phyloP scores from a whole-genome alignment of 148 eudicot species.

The Amaranthus hypochondriacus region DNA sequence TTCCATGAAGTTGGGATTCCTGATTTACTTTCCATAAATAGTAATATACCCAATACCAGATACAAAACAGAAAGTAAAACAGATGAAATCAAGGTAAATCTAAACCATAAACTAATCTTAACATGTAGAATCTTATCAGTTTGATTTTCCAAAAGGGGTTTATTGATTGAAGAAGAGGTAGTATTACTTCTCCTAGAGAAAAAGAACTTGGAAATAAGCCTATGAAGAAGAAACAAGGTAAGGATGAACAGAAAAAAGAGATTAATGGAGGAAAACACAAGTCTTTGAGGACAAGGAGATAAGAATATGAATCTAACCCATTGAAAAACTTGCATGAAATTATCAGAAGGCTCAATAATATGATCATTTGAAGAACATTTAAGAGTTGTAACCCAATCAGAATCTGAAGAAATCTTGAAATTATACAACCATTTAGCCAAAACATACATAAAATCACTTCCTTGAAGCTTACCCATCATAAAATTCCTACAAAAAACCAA shows the following conservation, averaged over 20 bases:
- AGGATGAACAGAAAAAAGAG: constrained; percentile 32
- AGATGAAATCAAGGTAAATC: constrained; percentile 31
- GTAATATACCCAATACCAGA: constrained; percentile 30
- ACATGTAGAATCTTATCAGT: constrained; percentile 1
- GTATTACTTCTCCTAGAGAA: constrained; percentile 12
- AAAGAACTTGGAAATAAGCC: constrained; percentile 27
- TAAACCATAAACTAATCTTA: constrained; percentile 35
- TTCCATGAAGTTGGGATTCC: constrained; percentile 34
- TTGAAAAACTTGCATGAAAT: constrained; percentile 24
- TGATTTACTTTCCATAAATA: constrained; percentile 20
- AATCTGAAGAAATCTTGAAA: constrained; percentile 22
- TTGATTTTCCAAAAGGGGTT: constrained; percentile 39
- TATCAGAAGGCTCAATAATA: constrained; percentile 22
- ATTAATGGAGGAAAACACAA: constrained; percentile 40
- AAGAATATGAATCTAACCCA: constrained; percentile 49
- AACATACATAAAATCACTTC: no score
- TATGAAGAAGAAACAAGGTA: constrained; percentile 27
- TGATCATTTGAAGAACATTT: constrained; percentile 31
- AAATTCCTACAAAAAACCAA: no score
- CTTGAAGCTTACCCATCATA: no score
- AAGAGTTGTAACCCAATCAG: constrained; percentile 40
- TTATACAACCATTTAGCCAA: no score
- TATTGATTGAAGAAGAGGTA: constrained; percentile 22
- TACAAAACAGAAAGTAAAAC: constrained; percentile 29
- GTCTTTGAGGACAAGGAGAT: constrained; percentile 54